Percentiles rank a stretch among this genome's conserved stretches.
phyloP scores from a whole-genome alignment of 1,139 yeast genomes.

The Magnusiomyces suaveolens region DNA sequence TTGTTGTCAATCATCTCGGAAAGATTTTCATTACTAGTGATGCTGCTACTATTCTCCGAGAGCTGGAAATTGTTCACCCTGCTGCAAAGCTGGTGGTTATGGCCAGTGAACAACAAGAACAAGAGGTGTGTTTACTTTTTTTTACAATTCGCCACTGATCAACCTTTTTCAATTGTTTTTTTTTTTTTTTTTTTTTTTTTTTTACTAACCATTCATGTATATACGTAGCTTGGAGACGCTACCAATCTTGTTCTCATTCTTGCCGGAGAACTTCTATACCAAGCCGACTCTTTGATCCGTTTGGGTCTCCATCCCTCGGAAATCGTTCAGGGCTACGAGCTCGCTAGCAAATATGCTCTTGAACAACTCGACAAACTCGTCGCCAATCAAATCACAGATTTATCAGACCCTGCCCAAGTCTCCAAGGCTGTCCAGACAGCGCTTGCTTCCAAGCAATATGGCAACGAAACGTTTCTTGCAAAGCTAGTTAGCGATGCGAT shows the following conservation, averaged over 20 bases:
- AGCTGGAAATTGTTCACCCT: conserved; percentile 91
- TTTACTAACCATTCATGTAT: no score
- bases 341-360: conserved; percentile 68
- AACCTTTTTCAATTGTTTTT: no score
- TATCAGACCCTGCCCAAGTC: conserved; percentile 48
- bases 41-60: conserved; percentile 92
- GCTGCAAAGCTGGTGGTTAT: conserved; percentile 91
- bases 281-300: conserved; percentile 74
- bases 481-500: conserved; percentile 83
- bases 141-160: no score
- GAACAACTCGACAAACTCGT: conserved; percentile 54
- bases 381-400: conserved; percentile 53
- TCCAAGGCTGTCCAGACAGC: conserved; percentile 76
- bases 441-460: conserved; percentile 88
- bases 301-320: conserved; percentile 85
- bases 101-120: conserved; percentile 96
- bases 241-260: conserved; percentile 61
- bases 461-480: conserved; percentile 69
- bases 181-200: no score
- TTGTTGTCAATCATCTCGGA: conserved; percentile 75
- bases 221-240: conserved; percentile 64
- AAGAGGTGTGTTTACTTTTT: conserved; percentile 47
- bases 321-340: conserved; percentile 77
- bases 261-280: conserved; percentile 84
- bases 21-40: conserved; percentile 87